phyloP scores from a whole-genome alignment of 2,329 filamentous ascomycete genomes.

The Hymenoscyphus linearis region DNA sequence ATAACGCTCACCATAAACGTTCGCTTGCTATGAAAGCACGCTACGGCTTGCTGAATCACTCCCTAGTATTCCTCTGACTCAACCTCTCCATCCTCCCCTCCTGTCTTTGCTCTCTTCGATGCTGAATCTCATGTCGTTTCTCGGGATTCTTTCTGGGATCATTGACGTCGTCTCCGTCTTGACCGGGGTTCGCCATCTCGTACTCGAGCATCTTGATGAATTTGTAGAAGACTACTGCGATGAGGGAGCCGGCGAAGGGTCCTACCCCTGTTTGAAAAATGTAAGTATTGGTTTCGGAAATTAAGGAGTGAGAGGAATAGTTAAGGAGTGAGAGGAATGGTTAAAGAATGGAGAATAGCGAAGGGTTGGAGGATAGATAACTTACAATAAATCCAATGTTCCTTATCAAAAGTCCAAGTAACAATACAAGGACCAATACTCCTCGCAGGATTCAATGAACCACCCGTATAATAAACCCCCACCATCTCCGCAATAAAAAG shows the following conservation, averaged over 20 bases:
- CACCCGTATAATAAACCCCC: conserved; percentile 37
- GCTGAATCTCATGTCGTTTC: conserved; percentile 2
- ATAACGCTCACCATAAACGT: no score
- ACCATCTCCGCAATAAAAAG: conserved; percentile 44
- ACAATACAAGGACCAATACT: conserved; percentile 44
- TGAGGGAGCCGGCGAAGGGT: conserved; percentile 41
- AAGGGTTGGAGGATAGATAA: no score
- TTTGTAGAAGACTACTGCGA: conserved; percentile 44
- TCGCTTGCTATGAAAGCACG: no score
- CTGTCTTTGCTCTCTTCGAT: background rate
- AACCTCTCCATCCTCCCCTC: background rate
- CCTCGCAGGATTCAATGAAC: conserved; percentile 44
- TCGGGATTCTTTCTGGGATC: conserved; percentile 1
- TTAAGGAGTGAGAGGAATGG: no score
- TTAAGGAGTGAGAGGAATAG: background rate
- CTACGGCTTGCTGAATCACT: no score
- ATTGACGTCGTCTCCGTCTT: conserved; percentile 32
- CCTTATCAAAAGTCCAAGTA: conserved; percentile 36
- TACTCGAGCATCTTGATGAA: conserved; percentile 45
- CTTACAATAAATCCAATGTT: conserved; percentile 45
- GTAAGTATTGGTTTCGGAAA: background rate
- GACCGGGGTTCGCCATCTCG: conserved; percentile 42
- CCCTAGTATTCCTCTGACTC: background rate
- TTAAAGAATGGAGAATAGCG: no score
- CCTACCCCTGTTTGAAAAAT: conserved; percentile 35